Percentiles rank a stretch among this genome's conserved stretches.
phyloP scores from a whole-genome alignment of 805 yeast species.

The Grigorovia yakushimaensis region DNA sequence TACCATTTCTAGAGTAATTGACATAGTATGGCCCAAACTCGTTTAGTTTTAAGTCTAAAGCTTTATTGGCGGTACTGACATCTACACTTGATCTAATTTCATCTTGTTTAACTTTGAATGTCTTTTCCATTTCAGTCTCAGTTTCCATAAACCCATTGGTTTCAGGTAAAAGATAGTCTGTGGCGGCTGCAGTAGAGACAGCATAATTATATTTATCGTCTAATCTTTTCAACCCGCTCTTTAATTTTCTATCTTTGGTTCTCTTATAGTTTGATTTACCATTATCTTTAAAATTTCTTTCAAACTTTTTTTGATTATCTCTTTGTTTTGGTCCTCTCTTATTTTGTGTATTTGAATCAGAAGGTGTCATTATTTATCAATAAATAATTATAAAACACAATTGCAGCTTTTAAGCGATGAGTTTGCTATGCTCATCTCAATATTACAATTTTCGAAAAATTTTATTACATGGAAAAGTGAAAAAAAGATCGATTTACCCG shows the following conservation, averaged over 20 bases:
- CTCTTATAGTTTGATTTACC: constrained; percentile 10
- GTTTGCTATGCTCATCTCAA: background rate
- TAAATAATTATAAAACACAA: too few relatives aligned
- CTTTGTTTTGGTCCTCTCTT: constrained; percentile 13
- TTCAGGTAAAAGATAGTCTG: constrained; percentile 80
- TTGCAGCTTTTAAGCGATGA: background rate
- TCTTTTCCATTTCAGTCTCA: constrained; percentile 86
- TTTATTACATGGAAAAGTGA: background rate
- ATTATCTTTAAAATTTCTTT: constrained; percentile 18
- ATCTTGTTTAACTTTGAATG: constrained; percentile 72
- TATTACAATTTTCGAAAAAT: background rate
- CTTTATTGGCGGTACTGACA: constrained; percentile 60
- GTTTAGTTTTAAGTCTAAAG: constrained; percentile 58
- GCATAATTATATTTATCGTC: constrained; percentile 73
- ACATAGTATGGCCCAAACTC: constrained; percentile 81
- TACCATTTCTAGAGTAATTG: constrained; percentile 82
- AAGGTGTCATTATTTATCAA: too few relatives aligned
- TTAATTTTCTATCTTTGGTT: constrained; percentile 50
- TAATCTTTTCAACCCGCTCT: constrained; percentile 53
- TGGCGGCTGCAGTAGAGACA: constrained; percentile 70
- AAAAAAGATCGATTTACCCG: background rate
- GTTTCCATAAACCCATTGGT: constrained; percentile 82
- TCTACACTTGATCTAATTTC: constrained; percentile 75
- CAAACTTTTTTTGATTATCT: constrained; percentile 26
- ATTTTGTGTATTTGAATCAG: constrained; percentile 3